Percentiles rank a stretch among this genome's conserved stretches.
phyloP scores from a whole-genome alignment of 805 yeast genomes.

The Barnettozyma sp. region DNA sequence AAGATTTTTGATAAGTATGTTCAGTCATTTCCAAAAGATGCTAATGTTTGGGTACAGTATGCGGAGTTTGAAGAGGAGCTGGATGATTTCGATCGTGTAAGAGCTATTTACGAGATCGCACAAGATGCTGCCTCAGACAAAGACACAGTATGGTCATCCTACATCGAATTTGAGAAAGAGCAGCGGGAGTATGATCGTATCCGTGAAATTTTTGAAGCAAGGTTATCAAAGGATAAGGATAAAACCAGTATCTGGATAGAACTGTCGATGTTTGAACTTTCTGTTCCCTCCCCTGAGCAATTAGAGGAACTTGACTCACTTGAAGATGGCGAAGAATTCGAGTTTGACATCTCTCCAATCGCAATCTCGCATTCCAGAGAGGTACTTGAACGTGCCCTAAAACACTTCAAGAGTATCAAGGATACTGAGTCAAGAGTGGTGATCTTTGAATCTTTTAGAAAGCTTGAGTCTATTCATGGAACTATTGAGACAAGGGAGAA shows the following conservation, averaged over 20 bases:
- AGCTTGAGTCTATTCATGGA: slow-evolving; percentile 65
- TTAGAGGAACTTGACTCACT: slow-evolving; percentile 28
- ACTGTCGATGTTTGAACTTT: slow-evolving; percentile 64
- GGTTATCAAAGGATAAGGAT: slow-evolving; percentile 28
- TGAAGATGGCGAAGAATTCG: slow-evolving; percentile 38
- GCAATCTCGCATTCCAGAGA: slow-evolving; percentile 46
- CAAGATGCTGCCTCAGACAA: slow-evolving; percentile 22
- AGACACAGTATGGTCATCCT: slow-evolving; percentile 29
- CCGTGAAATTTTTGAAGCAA: slow-evolving; percentile 39
- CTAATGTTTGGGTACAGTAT: slow-evolving; percentile 52
- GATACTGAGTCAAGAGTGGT: slow-evolving; percentile 40
- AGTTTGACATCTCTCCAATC: slow-evolving; percentile 41
- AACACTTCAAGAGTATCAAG: slow-evolving; percentile 31
- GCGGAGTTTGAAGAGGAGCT: slow-evolving; percentile 60
- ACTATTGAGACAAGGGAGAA: slow-evolving; percentile 28
- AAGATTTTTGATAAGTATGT: slow-evolving; percentile 61
- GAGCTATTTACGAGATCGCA: slow-evolving; percentile 54
- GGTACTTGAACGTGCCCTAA: slow-evolving; percentile 50
- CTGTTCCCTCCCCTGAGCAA: slow-evolving; percentile 52
- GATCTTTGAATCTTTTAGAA: slow-evolving; percentile 53
- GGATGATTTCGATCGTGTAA: slow-evolving; percentile 64
- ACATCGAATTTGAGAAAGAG: slow-evolving; percentile 57
- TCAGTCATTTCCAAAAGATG: slow-evolving; percentile 37
- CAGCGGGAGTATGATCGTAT: slow-evolving; percentile 51
- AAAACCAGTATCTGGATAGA: slow-evolving; percentile 50